Evolutionary conservation across 2,329 filamentous ascomycete genomes (phyloP).

Genomic region (Bertia moriformis): DNA sequence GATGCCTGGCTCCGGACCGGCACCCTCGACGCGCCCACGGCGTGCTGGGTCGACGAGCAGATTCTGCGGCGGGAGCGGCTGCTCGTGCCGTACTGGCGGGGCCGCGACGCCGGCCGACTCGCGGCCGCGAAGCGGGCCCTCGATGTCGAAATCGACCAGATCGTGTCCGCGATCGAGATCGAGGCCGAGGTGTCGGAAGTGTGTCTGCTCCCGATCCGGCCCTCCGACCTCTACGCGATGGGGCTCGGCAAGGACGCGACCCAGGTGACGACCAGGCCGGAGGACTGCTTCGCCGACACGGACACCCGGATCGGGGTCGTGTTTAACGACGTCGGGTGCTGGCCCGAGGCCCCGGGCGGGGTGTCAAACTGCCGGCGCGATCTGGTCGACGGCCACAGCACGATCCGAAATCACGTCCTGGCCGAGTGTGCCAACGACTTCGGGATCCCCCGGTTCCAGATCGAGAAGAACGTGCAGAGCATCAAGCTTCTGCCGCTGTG

Average conservation of each 20-base stretch:
- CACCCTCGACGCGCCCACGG: slow-evolving; percentile 29
- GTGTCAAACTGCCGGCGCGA: slow-evolving; percentile 33
- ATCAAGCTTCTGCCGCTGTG: slow-evolving; percentile 31
- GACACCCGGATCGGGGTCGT: slow-evolving; percentile 31
- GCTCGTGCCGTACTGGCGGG: slow-evolving; percentile 27
- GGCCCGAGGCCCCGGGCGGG: slow-evolving; percentile 33
- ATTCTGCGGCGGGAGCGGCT: slow-evolving; percentile 28
- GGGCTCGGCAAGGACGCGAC: slow-evolving; percentile 24
- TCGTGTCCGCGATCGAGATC: slow-evolving; percentile 20
- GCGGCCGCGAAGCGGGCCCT: slow-evolving; percentile 25
- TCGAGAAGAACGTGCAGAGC: slow-evolving; percentile 31
- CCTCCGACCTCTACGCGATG: slow-evolving; percentile 24
- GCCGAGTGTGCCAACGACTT: slow-evolving; percentile 35
- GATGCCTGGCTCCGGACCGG: slow-evolving; percentile 28
- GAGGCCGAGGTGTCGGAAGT: slow-evolving; percentile 20
- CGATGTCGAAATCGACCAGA: slow-evolving; percentile 17
- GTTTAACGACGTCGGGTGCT: slow-evolving; percentile 34
- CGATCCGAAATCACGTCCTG: slow-evolving; percentile 33
- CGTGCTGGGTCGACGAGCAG: slow-evolving; percentile 32
- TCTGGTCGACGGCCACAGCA: slow-evolving; percentile 29
- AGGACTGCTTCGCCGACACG: slow-evolving; percentile 28
- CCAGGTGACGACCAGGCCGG: slow-evolving; percentile 19
- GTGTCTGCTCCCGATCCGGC: slow-evolving; percentile 20
- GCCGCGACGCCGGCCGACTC: slow-evolving; percentile 25
- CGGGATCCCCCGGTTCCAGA: slow-evolving; percentile 30